phyloP scores from a whole-genome alignment of 1,139 yeast species.

The Zygosaccharomyces sapae region DNA sequence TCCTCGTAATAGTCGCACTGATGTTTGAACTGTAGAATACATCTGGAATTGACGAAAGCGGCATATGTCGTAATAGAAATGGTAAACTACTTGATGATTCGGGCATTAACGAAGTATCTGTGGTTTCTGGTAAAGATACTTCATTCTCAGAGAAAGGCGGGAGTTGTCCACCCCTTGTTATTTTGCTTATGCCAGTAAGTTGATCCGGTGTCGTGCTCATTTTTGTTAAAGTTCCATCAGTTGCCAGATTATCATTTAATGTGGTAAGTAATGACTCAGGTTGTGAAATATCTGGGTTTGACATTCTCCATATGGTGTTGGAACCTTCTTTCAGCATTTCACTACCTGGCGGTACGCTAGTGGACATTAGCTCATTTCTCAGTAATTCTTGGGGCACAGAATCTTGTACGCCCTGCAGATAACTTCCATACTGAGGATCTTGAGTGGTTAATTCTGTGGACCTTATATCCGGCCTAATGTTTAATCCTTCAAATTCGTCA shows the following conservation, averaged over 20 bases:
- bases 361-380: slow-evolving; percentile 14
- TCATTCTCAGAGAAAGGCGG: slow-evolving; percentile 11
- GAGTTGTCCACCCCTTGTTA: slow-evolving; percentile 1
- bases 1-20: slow-evolving; percentile 20
- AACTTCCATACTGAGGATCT: slow-evolving; percentile 19
- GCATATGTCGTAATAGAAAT: slow-evolving; percentile 57
- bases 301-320: slow-evolving; percentile 29
- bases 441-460: slow-evolving; percentile 18
- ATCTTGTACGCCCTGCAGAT: slow-evolving; percentile 18
- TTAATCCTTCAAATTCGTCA: slow-evolving; percentile 32
- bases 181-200: background rate
- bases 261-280: slow-evolving; percentile 22
- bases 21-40: slow-evolving; percentile 39
- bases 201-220: slow-evolving; percentile 2
- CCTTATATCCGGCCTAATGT: slow-evolving; percentile 20
- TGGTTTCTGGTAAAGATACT: slow-evolving; percentile 8
- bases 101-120: slow-evolving; percentile 13
- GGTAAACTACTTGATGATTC: slow-evolving; percentile 52
- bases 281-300: slow-evolving; percentile 21
- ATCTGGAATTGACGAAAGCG: slow-evolving; percentile 56
- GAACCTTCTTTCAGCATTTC: slow-evolving; percentile 23
- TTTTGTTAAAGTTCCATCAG: slow-evolving; percentile 12
- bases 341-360: slow-evolving; percentile 10
- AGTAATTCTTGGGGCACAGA: slow-evolving; percentile 19
- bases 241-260: slow-evolving; percentile 6